Evolutionary conservation across 176 grass and related monocot species (phyloP).

Genomic region (Typha latifolia): DNA sequence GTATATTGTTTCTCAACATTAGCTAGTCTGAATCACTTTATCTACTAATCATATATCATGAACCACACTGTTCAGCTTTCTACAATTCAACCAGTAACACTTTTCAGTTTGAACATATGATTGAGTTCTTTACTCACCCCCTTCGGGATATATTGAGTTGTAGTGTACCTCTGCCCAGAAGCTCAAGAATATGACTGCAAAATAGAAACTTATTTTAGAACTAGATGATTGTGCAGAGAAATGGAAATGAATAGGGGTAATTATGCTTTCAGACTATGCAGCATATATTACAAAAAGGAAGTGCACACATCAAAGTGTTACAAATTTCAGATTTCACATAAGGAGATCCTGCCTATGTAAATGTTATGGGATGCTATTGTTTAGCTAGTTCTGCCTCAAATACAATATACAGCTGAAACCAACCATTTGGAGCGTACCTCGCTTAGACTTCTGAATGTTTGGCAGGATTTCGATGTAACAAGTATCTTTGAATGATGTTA

Average conservation of each 20-base stretch:
- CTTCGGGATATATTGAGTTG: constrained; percentile 83
- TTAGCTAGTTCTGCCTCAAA: neutral
- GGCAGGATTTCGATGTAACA: constrained; percentile 98
- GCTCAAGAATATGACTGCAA: constrained; percentile 83
- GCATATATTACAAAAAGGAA: no score
- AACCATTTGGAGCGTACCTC: constrained; percentile 38
- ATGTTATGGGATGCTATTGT: neutral
- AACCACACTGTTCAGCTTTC: neutral
- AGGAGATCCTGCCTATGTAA: no score
- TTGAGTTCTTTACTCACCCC: constrained; percentile 52
- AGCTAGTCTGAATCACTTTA: no score
- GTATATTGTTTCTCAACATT: no score
- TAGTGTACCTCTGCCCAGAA: constrained; percentile 99
- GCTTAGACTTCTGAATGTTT: constrained; percentile 88
- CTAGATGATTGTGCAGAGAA: neutral
- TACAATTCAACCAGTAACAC: neutral
- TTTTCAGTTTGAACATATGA: neutral
- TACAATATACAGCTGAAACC: neutral
- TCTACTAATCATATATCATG: no score
- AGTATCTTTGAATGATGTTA: constrained; percentile 99
- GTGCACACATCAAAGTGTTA: no score
- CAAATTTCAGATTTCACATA: no score
- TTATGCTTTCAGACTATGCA: neutral
- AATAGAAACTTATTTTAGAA: constrained; percentile 1
- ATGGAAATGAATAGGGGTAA: neutral